Conservation (phyloP, 2,329 filamentous ascomycete species). For the Cladosporium sphaerospermum region DNA sequence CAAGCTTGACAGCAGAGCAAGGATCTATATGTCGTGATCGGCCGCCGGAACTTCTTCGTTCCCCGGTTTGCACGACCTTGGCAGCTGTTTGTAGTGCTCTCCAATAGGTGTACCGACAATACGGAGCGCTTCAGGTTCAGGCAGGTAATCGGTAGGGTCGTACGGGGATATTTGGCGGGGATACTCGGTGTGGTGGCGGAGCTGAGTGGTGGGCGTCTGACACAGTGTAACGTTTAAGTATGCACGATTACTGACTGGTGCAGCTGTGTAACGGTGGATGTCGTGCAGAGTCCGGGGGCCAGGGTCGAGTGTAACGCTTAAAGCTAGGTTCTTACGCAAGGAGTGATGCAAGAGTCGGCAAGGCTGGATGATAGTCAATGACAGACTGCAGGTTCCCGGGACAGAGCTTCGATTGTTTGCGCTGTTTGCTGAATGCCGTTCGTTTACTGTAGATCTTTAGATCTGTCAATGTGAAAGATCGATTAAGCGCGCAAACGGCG, state of each 20-base stretch:
- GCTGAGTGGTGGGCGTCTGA: conserved; percentile 12
- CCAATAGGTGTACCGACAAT: conserved; percentile 2
- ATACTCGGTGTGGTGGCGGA: conserved; percentile 5
- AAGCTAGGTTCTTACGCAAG: neutral
- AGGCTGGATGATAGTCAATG: conserved; percentile 1
- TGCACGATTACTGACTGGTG: neutral
- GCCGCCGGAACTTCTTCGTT: neutral
- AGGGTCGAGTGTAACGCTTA: conserved; percentile 2
- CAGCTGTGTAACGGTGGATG: conserved; percentile 8
- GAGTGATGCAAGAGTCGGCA: neutral
- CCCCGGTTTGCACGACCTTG: neutral
- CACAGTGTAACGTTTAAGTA: conserved; percentile 1
- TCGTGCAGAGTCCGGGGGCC: conserved; percentile 5
- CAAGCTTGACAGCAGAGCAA: neutral
- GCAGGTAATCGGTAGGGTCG: neutral
- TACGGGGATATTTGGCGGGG: neutral
- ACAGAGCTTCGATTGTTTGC: neutral
- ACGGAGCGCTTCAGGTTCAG: neutral
- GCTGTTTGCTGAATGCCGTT: conserved; percentile 4
- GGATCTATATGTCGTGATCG: conserved; percentile 8
- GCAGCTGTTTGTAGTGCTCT: conserved; percentile 6
- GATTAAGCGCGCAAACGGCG: neutral
- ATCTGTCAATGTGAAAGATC: no score
- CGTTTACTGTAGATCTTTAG: no score
- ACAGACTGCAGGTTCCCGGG: conserved; percentile 1